Conservation (phyloP, 345 rosid species). For the Arabidopsis arenosa region DNA sequence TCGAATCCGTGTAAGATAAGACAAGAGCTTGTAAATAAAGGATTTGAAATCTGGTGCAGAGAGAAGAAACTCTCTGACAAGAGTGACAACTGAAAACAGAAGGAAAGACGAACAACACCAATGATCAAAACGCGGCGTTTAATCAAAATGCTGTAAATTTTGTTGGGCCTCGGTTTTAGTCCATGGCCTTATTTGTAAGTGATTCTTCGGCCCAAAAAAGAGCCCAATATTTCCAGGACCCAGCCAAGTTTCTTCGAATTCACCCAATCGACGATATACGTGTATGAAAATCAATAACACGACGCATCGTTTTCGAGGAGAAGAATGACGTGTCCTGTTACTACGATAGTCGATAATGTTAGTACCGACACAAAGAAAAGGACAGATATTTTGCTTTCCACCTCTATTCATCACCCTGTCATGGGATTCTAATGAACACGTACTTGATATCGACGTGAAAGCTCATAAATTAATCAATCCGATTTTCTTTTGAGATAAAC, state of each 20-base stretch:
- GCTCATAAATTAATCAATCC: slow-evolving; percentile 11
- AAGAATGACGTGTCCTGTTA: slow-evolving; percentile 18
- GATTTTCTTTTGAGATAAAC: not conserved
- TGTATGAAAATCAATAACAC: slow-evolving; percentile 1
- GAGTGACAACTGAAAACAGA: too few species aligned
- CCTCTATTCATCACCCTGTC: slow-evolving; percentile 25
- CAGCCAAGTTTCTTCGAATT: not conserved
- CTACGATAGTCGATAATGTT: not conserved
- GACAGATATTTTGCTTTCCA: slow-evolving; percentile 18
- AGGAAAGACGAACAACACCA: not conserved
- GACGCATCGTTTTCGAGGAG: slow-evolving; percentile 19
- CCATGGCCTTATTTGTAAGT: not conserved
- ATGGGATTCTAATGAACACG: slow-evolving; percentile 30
- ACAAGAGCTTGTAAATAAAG: not conserved
- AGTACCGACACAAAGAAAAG: slow-evolving; percentile 31
- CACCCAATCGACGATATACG: slow-evolving; percentile 18
- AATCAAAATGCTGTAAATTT: not conserved
- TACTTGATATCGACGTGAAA: slow-evolving; percentile 25
- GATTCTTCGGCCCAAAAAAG: not conserved
- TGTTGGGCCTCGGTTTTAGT: not conserved
- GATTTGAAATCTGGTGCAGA: slow-evolving; percentile 28
- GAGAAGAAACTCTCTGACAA: not conserved
- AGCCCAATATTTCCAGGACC: not conserved
- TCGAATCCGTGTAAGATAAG: not conserved
- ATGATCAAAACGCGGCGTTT: slow-evolving; percentile 8